phyloP scores from a whole-genome alignment of 345 rosid genomes.

The Psidium friedrichsthalianum region DNA sequence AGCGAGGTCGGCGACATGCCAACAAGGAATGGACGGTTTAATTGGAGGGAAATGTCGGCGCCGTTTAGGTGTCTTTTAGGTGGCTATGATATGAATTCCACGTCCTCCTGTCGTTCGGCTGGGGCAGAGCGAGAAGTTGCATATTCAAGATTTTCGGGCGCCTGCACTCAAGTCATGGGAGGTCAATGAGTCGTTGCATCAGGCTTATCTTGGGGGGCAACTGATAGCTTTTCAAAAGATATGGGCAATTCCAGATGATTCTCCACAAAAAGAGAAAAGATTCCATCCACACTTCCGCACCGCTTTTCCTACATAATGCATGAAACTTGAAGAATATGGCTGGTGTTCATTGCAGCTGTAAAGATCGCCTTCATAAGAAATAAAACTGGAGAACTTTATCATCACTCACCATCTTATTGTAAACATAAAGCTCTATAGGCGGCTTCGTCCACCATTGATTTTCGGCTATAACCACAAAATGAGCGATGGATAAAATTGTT shows the following conservation, averaged over 20 bases:
- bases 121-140: not conserved
- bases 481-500: not conserved
- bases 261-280: not conserved
- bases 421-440: not conserved
- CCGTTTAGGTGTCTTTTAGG: not conserved
- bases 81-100: not conserved
- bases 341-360: not conserved
- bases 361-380: not conserved
- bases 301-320: not conserved
- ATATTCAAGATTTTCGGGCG: not conserved
- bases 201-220: not conserved
- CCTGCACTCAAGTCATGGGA: not conserved
- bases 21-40: not conserved
- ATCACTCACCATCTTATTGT: not conserved
- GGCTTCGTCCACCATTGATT: not conserved
- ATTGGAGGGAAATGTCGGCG: not conserved
- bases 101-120: not conserved
- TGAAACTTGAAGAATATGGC: not conserved
- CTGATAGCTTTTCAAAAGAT: not conserved
- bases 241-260: not conserved
- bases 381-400: not conserved
- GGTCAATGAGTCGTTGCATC: not conserved
- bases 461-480: not conserved
- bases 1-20: not conserved
- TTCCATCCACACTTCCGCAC: not conserved